Percentiles rank a stretch among this genome's conserved stretches.
Evolutionary conservation across 352 stramenopile genomes (phyloP).

Genomic region (Pythium volutum): DNA sequence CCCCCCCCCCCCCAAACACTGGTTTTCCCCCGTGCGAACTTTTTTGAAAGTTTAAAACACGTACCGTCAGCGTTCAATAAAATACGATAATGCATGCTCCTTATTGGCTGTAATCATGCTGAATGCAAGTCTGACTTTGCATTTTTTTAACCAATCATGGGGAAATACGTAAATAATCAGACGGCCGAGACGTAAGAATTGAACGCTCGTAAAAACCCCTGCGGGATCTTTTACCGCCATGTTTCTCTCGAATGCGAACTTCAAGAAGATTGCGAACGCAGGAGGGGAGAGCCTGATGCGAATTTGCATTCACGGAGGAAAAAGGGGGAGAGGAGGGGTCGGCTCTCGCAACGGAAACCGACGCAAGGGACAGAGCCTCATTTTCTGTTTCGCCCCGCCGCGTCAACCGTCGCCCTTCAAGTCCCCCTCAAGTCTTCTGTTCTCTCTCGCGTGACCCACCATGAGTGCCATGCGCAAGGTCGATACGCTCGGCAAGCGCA

Average conservation of each 20-base stretch:
- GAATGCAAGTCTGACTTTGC: neutral
- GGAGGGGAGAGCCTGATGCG: neutral
- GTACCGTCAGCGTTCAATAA: slow-evolving; percentile 8
- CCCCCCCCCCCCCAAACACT: neutral
- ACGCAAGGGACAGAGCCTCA: neutral
- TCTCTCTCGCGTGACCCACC: neutral
- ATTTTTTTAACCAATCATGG: slow-evolving; percentile 38
- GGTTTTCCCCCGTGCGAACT: neutral
- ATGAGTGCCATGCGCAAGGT: slow-evolving; percentile 69
- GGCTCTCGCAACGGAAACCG: neutral
- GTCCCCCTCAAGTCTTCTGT: neutral
- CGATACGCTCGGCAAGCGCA: slow-evolving; percentile 83
- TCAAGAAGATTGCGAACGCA: slow-evolving; percentile 23
- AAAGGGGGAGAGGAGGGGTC: neutral
- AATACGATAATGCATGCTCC: slow-evolving; percentile 13
- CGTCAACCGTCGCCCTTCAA: slow-evolving; percentile 1
- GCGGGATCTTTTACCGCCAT: slow-evolving; percentile 25
- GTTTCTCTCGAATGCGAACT: slow-evolving; percentile 11
- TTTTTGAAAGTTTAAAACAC: slow-evolving; percentile 25
- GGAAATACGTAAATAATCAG: neutral
- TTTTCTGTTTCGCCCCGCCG: slow-evolving; percentile 11
- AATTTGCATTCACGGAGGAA: slow-evolving; percentile 20
- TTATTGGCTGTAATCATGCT: slow-evolving; percentile 17
- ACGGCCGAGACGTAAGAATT: neutral
- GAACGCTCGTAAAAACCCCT: slow-evolving; percentile 2